Conservation (phyloP, 345 rosid species). For the Abelmoschus esculentus region DNA sequence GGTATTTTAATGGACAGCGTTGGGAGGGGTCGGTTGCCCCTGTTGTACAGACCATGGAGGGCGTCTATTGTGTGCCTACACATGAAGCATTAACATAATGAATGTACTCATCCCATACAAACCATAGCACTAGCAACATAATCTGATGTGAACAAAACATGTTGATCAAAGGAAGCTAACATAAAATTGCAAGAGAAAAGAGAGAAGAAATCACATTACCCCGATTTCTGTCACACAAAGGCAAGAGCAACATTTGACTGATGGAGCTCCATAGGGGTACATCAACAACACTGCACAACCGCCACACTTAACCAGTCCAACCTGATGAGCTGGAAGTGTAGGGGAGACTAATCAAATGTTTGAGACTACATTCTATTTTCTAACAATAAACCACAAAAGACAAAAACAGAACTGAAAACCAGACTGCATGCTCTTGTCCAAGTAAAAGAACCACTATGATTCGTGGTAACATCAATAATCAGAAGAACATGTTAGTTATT, state of each 20-base stretch:
- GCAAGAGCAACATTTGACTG: conserved; percentile 81
- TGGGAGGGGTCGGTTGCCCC: conserved; percentile 36
- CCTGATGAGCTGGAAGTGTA: conserved; percentile 49
- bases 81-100: not conserved
- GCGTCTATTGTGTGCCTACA: conserved; percentile 63
- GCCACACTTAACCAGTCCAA: conserved; percentile 65
- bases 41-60: conserved; percentile 81
- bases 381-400: not conserved
- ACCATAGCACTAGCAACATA: not conserved
- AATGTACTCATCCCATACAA: not conserved
- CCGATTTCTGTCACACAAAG: conserved; percentile 57
- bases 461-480: not conserved
- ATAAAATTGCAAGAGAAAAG: not conserved
- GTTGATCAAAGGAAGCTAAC: not conserved
- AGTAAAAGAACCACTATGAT: not conserved
- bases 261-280: conserved; percentile 79
- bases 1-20: conserved; percentile 27
- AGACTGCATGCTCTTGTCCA: not conserved
- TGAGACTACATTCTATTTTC: not conserved
- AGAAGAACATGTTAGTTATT: not conserved
- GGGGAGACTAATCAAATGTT: not conserved
- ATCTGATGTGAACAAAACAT: not conserved
- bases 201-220: conserved; percentile 33
- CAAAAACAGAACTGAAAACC: not conserved
- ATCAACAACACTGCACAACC: conserved; percentile 56